phyloP scores from a whole-genome alignment of 2,329 filamentous ascomycete species.

The Aspergillus sp. region DNA sequence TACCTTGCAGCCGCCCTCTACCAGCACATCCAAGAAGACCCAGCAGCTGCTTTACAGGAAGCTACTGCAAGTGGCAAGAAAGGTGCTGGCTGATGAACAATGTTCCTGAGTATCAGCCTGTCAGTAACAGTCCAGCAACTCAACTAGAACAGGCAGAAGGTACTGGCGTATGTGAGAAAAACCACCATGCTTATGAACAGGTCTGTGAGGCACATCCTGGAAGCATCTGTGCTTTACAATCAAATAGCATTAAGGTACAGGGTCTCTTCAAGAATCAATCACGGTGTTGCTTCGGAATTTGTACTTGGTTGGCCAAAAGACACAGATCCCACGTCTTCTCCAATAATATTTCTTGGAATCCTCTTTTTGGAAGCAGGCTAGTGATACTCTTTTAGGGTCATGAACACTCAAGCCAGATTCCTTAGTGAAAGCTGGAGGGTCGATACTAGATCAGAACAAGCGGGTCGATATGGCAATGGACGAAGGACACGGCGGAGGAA shows the following conservation, averaged over 20 bases:
- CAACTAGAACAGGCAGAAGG: not conserved
- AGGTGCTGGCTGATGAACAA: not conserved
- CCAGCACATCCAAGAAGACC: not conserved
- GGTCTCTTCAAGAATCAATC: not conserved
- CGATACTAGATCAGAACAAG: too few relatives aligned
- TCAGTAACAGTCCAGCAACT: not conserved
- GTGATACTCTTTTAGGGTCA: not conserved
- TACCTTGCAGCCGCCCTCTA: not conserved
- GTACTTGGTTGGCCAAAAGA: not conserved
- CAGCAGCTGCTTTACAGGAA: not conserved
- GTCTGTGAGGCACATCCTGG: not conserved
- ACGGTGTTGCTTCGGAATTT: not conserved
- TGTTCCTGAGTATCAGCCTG: not conserved
- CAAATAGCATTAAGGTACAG: not conserved
- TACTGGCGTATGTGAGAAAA: not conserved
- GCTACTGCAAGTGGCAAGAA: not conserved
- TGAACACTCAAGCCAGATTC: too few relatives aligned
- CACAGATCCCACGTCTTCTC: not conserved
- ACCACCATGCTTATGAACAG: not conserved
- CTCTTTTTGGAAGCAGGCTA: not conserved
- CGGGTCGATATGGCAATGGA: too few relatives aligned
- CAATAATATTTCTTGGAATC: not conserved
- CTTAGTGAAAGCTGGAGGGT: too few relatives aligned
- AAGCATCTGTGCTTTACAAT: not conserved
- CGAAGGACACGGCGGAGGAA: too few relatives aligned